Percentiles rank a stretch among this genome's conserved stretches.
These are phyloP conservation scores for Penicillium crystallinum DNA, from an alignment of 495 filamentous ascomycete genomes.

Conservation along the genomic window DNA sequence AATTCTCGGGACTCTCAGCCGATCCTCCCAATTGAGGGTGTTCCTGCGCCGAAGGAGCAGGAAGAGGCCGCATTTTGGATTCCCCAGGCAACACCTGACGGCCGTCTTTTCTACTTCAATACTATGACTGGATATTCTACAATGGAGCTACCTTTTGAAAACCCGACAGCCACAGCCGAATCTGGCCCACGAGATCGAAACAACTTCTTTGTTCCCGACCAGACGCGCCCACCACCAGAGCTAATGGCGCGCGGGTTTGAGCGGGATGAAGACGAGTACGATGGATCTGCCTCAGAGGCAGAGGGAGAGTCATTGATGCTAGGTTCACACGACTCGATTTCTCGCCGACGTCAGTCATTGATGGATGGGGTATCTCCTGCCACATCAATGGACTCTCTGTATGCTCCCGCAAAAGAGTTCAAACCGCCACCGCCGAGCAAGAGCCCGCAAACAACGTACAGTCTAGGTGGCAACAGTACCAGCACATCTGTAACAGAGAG, in stretches of 20 bases:
- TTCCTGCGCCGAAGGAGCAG: constrained; percentile 56
- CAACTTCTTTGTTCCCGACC: constrained; percentile 81
- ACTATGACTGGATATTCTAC: constrained; percentile 89
- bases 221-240: constrained; percentile 88
- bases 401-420: constrained; percentile 41
- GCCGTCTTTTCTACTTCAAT: constrained; percentile 95
- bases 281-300: constrained; percentile 80
- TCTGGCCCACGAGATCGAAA: constrained; percentile 80
- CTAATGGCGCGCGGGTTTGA: constrained; percentile 81
- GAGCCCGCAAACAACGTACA: constrained; percentile 22
- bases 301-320: constrained; percentile 63
- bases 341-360: constrained; percentile 58
- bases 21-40: constrained; percentile 62
- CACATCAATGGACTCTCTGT: constrained; percentile 87
- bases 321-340: constrained; percentile 52
- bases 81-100: constrained; percentile 91
- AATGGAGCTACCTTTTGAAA: constrained; percentile 89
- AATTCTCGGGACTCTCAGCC: constrained; percentile 51
- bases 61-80: constrained; percentile 97
- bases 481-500: constrained; percentile 34
- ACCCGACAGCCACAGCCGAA: constrained; percentile 74
- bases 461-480: constrained; percentile 24
- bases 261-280: constrained; percentile 78
- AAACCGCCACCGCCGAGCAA: constrained; percentile 14
- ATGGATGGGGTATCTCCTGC: constrained; percentile 78